Conservation (phyloP, 768 basidiomycete species). For the Chalciporus chontae region DNA sequence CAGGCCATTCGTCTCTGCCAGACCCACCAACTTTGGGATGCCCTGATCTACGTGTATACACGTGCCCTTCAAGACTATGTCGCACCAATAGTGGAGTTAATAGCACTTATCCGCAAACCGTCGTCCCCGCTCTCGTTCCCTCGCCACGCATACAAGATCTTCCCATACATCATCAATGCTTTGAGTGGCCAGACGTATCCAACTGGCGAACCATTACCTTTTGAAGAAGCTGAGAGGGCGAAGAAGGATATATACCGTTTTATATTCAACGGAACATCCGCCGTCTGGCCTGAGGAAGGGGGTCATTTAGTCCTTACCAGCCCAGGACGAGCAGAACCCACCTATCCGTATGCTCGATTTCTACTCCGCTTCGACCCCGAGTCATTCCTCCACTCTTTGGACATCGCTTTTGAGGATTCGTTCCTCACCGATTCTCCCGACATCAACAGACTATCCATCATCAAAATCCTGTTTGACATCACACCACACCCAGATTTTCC, state of each 20-base stretch:
- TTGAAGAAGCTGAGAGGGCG: constrained; percentile 63
- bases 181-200: constrained; percentile 87
- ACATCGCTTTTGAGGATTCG: constrained; percentile 91
- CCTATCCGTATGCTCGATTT: constrained; percentile 85
- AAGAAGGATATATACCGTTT: constrained; percentile 76
- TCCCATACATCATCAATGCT: constrained; percentile 77
- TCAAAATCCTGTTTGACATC: constrained; percentile 83
- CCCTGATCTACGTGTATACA: constrained; percentile 91
- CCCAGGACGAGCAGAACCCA: constrained; percentile 71
- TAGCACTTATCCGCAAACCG: constrained; percentile 64
- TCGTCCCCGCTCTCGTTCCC: constrained; percentile 27
- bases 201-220: constrained; percentile 65
- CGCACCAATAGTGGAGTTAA: constrained; percentile 81
- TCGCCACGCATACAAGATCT: constrained; percentile 87
- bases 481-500: constrained; percentile 50
- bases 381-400: constrained; percentile 88
- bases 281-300: constrained; percentile 74
- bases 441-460: constrained; percentile 74
- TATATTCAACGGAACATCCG: constrained; percentile 78
- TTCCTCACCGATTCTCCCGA: constrained; percentile 73
- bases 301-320: constrained; percentile 74
- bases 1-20: constrained; percentile 89
- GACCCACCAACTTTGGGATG: constrained; percentile 81
- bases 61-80: constrained; percentile 85
- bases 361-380: constrained; percentile 89